Conservation (phyloP, 345 rosid genomes). For the Viola odorata region DNA sequence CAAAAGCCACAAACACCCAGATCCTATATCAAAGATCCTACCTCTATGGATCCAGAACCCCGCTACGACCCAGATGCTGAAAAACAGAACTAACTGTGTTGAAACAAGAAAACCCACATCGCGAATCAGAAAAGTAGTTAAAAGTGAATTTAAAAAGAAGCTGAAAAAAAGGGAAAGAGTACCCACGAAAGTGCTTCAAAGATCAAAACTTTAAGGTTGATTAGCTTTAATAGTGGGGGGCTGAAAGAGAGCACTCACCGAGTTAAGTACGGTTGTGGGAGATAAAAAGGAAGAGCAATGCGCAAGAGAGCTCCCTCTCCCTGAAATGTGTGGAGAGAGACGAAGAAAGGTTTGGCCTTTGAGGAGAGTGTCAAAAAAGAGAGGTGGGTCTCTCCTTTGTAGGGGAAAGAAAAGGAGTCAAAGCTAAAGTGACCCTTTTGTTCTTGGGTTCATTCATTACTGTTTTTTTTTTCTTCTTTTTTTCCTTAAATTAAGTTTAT, state of each 20-base stretch:
- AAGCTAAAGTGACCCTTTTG: slow-evolving; percentile 31
- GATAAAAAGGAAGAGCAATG: slow-evolving; percentile 19
- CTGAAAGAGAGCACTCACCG: slow-evolving; percentile 18
- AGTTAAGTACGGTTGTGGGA: slow-evolving; percentile 24
- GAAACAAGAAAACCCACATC: slow-evolving; percentile 15
- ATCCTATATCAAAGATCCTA: slow-evolving; percentile 36
- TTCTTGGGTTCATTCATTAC: slow-evolving; percentile 7
- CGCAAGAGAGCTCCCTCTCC: slow-evolving; percentile 29
- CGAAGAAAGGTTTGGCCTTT: slow-evolving; percentile 12
- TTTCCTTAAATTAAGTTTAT: background rate
- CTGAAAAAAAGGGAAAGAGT: slow-evolving; percentile 17
- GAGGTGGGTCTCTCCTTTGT: slow-evolving; percentile 41
- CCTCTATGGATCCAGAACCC: slow-evolving; percentile 30
- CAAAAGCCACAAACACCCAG: slow-evolving; percentile 20
- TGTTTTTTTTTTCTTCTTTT: background rate
- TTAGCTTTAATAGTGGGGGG: slow-evolving; percentile 24
- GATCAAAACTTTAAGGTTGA: slow-evolving; percentile 29
- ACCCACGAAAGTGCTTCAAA: slow-evolving; percentile 20
- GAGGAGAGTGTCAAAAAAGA: slow-evolving; percentile 7
- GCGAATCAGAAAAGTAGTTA: slow-evolving; percentile 12
- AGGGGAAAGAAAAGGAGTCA: slow-evolving; percentile 33
- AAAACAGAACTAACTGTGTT: slow-evolving; percentile 3
- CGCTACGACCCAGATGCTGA: slow-evolving; percentile 38
- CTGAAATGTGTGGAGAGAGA: slow-evolving; percentile 39
- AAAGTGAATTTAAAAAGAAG: slow-evolving; percentile 21